A percentile compares a stretch with the other conserved stretches of the same genome.
These are phyloP conservation scores for Evansstolkia leycettana DNA, from an alignment of 495 filamentous ascomycete genomes.

Conservation along the genomic window DNA sequence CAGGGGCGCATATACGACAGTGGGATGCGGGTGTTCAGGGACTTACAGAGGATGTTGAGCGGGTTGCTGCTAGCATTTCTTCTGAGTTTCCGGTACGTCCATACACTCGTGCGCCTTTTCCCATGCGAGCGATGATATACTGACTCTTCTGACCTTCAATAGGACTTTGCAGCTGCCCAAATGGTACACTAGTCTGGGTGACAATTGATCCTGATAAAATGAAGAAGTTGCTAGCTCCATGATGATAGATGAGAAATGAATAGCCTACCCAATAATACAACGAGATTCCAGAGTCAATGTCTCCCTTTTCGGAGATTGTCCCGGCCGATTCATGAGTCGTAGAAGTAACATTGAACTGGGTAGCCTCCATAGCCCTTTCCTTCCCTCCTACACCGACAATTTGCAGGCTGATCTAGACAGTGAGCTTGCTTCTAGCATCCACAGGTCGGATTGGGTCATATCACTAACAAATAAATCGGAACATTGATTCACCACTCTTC, in stretches of 20 bases:
- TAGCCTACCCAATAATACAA: too few species aligned
- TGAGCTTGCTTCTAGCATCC: too few species aligned
- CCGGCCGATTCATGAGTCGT: too few species aligned
- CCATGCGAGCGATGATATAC: neutral
- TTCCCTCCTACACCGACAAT: too few species aligned
- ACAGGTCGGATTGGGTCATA: too few species aligned
- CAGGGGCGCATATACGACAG: constrained; percentile 48
- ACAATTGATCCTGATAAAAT: neutral
- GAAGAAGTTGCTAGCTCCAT: neutral
- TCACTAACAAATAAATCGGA: too few species aligned
- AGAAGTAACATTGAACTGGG: too few species aligned
- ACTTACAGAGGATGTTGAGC: constrained; percentile 79
- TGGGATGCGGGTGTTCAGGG: constrained; percentile 86
- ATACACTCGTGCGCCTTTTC: neutral
- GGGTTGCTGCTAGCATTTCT: constrained; percentile 45
- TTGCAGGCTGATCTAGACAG: too few species aligned
- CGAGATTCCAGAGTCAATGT: too few species aligned
- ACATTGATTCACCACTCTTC: too few species aligned
- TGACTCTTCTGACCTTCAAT: neutral
- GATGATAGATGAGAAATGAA: neutral
- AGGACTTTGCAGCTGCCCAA: constrained; percentile 1
- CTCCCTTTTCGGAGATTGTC: too few species aligned
- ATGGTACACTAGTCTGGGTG: neutral
- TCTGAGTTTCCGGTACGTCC: constrained; percentile 30
- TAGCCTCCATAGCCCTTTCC: too few species aligned